These are phyloP conservation scores for Lepidium sativum DNA, from an alignment of 345 rosid species.

Conservation along the genomic window DNA sequence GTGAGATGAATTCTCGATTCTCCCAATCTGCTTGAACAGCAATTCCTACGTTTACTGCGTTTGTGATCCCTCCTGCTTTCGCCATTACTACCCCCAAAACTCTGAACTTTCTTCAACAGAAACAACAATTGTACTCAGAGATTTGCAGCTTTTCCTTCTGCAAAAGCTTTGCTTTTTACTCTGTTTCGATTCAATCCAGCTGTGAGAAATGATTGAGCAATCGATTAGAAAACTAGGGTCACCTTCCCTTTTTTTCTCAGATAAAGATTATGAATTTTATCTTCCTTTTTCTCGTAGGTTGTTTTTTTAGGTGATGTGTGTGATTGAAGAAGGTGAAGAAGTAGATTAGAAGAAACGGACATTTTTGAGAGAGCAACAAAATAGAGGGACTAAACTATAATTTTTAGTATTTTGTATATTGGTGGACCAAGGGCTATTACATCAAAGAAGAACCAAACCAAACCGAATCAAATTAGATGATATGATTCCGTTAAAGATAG, in stretches of 20 bases:
- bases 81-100: slow-evolving; percentile 64
- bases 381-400: not conserved
- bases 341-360: slow-evolving; percentile 3
- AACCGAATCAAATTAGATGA: too few relatives aligned
- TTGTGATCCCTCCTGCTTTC: slow-evolving; percentile 92
- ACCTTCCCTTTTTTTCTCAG: not conserved
- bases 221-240: slow-evolving; percentile 19
- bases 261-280: not conserved
- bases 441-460: too few relatives aligned
- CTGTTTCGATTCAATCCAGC: not conserved
- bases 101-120: too few relatives aligned
- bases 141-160: not conserved
- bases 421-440: too few relatives aligned
- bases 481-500: too few relatives aligned
- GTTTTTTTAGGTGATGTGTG: not conserved
- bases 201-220: slow-evolving; percentile 15
- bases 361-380: not conserved
- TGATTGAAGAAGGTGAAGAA: not conserved
- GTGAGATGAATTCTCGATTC: slow-evolving; percentile 94
- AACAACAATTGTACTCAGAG: not conserved
- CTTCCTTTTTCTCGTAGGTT: slow-evolving; percentile 10
- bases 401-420: not conserved
- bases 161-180: not conserved
- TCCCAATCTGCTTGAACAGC: slow-evolving; percentile 99
- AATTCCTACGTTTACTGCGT: slow-evolving; percentile 98